Evolutionary conservation across 2,329 filamentous ascomycete species (phyloP).

Genomic region (Ophiostoma perfectum): DNA sequence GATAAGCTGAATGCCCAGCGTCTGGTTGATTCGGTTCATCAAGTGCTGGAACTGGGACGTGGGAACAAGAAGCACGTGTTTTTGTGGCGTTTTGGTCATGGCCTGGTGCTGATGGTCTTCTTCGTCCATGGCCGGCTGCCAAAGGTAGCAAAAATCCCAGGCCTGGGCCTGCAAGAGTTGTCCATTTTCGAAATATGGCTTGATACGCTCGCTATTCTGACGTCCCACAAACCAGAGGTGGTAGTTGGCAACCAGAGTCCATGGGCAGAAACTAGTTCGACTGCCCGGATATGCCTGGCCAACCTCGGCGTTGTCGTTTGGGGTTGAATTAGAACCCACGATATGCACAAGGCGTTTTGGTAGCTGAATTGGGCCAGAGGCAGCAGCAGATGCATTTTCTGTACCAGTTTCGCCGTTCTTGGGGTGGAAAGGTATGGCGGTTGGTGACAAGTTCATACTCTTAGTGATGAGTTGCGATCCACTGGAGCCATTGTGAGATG

Average conservation of each 20-base stretch:
- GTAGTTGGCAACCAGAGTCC: constrained; percentile 52
- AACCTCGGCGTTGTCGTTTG: neutral
- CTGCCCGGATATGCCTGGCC: neutral
- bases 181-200: constrained; percentile 50
- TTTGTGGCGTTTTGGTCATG: constrained; percentile 15
- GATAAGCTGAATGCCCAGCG: constrained; percentile 47
- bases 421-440: neutral
- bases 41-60: constrained; percentile 60
- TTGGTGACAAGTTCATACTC: neutral
- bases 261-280: constrained; percentile 40
- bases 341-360: neutral
- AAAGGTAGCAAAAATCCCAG: constrained; percentile 75
- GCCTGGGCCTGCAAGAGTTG: constrained; percentile 52
- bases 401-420: no score
- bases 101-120: constrained; percentile 28
- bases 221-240: constrained; percentile 55
- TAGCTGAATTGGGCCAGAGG: neutral
- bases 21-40: constrained; percentile 58
- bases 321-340: neutral
- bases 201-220: constrained; percentile 44
- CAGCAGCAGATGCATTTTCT: neutral
- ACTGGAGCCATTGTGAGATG: neutral
- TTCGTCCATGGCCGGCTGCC: constrained; percentile 40
- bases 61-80: constrained; percentile 59
- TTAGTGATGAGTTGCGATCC: neutral